Conservation (phyloP, 129 eudicot genomes). For the Saposhnikovia divaricata region DNA sequence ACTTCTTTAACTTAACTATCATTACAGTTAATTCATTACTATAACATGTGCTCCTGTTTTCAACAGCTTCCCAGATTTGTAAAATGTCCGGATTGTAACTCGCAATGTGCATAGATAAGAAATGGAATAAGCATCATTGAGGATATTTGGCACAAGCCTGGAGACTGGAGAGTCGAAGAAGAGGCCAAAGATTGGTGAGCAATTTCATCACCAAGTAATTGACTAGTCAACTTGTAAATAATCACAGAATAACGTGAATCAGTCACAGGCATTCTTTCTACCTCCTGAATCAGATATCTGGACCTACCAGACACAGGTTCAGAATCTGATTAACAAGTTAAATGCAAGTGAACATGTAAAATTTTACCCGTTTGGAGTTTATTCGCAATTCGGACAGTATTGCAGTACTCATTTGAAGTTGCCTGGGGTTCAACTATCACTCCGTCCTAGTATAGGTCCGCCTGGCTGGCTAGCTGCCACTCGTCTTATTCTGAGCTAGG, state of each 20-base stretch:
- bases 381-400: too few species aligned
- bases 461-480: too few species aligned
- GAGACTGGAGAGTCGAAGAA: neutral
- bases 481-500: too few species aligned
- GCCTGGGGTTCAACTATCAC: too few species aligned
- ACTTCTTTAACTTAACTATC: too few species aligned
- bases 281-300: neutral
- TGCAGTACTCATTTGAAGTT: too few species aligned
- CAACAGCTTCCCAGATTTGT: neutral
- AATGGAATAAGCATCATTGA: neutral
- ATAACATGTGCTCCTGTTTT: neutral
- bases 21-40: neutral
- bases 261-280: neutral
- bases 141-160: neutral
- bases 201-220: neutral
- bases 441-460: too few species aligned
- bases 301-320: neutral
- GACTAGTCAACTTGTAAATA: neutral
- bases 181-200: neutral
- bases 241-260: neutral
- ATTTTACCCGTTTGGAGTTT: neutral
- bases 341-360: too few species aligned
- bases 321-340: too few species aligned
- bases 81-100: neutral
- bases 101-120: neutral